Evolutionary conservation across 2,329 filamentous ascomycete genomes (phyloP), one percentile per base, ranked within the genome.

Genomic region (Trichophyton simii): DNA sequence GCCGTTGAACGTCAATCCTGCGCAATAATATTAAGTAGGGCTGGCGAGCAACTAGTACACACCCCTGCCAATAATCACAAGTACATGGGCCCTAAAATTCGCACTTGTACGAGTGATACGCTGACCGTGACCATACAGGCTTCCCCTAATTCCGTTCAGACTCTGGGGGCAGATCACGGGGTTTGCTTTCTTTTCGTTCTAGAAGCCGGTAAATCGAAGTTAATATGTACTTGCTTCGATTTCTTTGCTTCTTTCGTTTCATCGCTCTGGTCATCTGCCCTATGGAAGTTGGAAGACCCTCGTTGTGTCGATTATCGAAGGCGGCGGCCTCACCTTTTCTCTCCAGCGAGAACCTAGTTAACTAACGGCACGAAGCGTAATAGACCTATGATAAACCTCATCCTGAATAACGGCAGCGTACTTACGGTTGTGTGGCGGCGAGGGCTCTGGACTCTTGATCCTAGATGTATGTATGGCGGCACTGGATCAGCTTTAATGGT

Each of bases 181-280:
- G 13, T 31, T 54, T 54, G 11, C 11, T 54, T 54, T 28, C 22
- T 34, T 54, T 54, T 54, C n/a, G 25, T 54, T 54, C 50, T 54
- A 54, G 50, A 54, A 54, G 50, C 50, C 22, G n/a, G 28, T 25
- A 25, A 52, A 34, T 54, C 50, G 15, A 54, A 25, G 22, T 54
- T 54, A 54, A 54, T 18, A 52, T 31, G 15, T 54, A 15, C 15
- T 54, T 18, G 4, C 15, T 54, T 18, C 13, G 22, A 54, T 31
- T 13, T 54, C 20, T 54, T 54, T 54, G 50, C 50, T 54, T 54
- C 50, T 54, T 54, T n/a, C 50, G 50, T 54, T 34, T 34, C 50
- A 54, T 28, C 28, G n/a, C 50, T 4, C 50, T 15, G 22, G 50
- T 54, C 50, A 54, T 54, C 50, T 54, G 50, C 50, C 22, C 50